A percentile compares a stretch with the other conserved stretches of the same genome.
Evolutionary conservation across 2,329 filamentous ascomycete genomes (phyloP).

Genomic region (Tricladium varicosporioides): DNA sequence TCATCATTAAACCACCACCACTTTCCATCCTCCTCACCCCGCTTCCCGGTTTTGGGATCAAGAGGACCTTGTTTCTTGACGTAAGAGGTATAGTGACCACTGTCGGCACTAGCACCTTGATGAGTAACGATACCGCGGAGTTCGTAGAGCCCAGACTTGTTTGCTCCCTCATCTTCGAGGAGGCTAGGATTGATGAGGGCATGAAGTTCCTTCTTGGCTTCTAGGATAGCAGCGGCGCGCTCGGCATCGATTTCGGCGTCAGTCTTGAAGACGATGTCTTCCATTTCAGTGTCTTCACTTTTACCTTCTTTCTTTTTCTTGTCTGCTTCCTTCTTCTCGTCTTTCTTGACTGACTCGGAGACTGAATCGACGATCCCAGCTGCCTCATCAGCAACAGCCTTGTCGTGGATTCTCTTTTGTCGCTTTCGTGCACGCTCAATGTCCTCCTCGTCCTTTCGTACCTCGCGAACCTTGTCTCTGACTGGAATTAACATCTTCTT

Average conservation of each 20-base stretch:
- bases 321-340: slow-evolving; percentile 49
- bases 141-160: slow-evolving; percentile 94
- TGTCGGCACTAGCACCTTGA: slow-evolving; percentile 94
- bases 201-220: slow-evolving; percentile 85
- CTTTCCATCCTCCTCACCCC: slow-evolving; percentile 80
- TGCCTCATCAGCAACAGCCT: slow-evolving; percentile 47
- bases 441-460: slow-evolving; percentile 93
- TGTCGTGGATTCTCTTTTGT: slow-evolving; percentile 66
- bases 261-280: slow-evolving; percentile 68
- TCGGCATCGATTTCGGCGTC: slow-evolving; percentile 91
- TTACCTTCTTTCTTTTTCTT: slow-evolving; percentile 42
- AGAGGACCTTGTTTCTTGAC: slow-evolving; percentile 83
- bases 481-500: slow-evolving; percentile 81
- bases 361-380: slow-evolving; percentile 45
- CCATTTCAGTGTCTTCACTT: slow-evolving; percentile 71
- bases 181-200: slow-evolving; percentile 74
- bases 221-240: slow-evolving; percentile 68
- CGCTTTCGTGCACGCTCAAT: slow-evolving; percentile 88
- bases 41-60: slow-evolving; percentile 74
- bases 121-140: slow-evolving; percentile 92
- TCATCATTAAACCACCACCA: slow-evolving; percentile 99
- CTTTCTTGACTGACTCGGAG: slow-evolving; percentile 43
- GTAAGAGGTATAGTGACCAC: slow-evolving; percentile 96
- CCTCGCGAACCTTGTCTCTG: slow-evolving; percentile 93
- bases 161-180: slow-evolving; percentile 74